Evolutionary conservation across 495 filamentous ascomycete species (phyloP).

Genomic region (Trypethelium eluteriae): DNA sequence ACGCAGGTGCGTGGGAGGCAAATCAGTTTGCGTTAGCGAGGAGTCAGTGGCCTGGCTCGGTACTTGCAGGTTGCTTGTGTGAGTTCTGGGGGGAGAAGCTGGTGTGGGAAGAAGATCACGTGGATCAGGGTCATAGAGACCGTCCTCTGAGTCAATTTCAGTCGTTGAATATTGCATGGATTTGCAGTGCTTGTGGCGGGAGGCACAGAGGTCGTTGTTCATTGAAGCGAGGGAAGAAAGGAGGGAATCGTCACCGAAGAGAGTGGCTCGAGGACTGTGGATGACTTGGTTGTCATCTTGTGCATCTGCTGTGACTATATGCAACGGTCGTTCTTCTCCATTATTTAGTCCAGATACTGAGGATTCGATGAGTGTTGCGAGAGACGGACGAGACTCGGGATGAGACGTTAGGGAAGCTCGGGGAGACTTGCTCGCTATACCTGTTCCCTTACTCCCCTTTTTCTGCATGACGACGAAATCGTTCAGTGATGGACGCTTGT

Average conservation of each 20-base stretch:
- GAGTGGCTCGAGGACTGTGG: neutral
- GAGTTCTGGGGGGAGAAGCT: neutral
- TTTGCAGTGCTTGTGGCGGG: neutral
- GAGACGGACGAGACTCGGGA: neutral
- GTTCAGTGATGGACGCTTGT: neutral
- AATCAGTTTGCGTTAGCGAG: neutral
- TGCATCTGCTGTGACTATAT: neutral
- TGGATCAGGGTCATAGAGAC: neutral
- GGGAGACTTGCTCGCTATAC: neutral
- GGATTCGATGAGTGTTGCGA: neutral
- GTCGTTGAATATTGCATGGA: neutral
- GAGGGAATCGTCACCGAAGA: neutral
- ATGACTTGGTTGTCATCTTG: neutral
- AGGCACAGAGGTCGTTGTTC: neutral
- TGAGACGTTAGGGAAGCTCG: neutral
- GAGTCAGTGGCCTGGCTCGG: neutral
- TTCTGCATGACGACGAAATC: neutral
- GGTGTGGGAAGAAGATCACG: neutral
- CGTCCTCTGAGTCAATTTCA: neutral
- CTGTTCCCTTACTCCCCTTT: neutral
- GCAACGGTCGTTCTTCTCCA: neutral
- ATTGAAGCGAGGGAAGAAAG: slow-evolving; percentile 2
- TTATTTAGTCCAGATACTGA: neutral
- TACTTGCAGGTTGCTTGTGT: neutral
- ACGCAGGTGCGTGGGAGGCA: neutral